Evolutionary conservation across 768 basidiomycete species (phyloP).

Genomic region (Russula brevipes): DNA sequence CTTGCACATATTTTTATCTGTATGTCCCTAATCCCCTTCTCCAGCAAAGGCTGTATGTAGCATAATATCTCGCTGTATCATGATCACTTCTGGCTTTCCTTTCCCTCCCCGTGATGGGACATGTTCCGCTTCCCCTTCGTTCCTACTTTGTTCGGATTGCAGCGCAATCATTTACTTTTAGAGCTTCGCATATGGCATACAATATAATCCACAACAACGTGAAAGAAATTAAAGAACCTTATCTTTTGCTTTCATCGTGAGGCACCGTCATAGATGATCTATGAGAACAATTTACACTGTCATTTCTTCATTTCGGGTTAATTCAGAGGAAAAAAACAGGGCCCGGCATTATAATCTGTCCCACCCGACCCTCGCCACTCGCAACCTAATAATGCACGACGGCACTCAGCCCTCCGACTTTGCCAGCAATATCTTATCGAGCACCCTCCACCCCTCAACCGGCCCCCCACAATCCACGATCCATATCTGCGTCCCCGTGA

Average conservation of each 20-base stretch:
- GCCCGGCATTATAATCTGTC: too few species aligned
- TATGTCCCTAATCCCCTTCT: background rate
- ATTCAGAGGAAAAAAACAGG: too few species aligned
- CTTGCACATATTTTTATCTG: background rate
- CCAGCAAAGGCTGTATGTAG: slow-evolving; percentile 9
- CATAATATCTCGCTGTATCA: slow-evolving; percentile 17
- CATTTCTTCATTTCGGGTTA: too few species aligned
- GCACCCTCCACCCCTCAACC: slow-evolving; percentile 52
- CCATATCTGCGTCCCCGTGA: slow-evolving; percentile 52
- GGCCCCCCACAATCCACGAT: slow-evolving; percentile 53
- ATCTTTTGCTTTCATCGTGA: too few species aligned
- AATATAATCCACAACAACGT: background rate
- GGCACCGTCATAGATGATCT: too few species aligned
- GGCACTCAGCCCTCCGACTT: background rate
- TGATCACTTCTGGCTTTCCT: background rate
- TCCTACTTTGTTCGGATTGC: background rate
- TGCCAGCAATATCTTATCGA: slow-evolving; percentile 35
- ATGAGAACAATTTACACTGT: too few species aligned
- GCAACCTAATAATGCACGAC: background rate
- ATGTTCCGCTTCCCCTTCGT: background rate
- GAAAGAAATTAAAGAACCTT: too few species aligned
- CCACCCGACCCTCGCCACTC: too few species aligned
- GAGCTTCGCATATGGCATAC: background rate
- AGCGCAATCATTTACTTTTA: background rate
- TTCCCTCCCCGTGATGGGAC: too few species aligned